These are phyloP conservation scores for Penicillium olsonii DNA, from an alignment of 2,329 filamentous ascomycete genomes.

Conservation along the genomic window DNA sequence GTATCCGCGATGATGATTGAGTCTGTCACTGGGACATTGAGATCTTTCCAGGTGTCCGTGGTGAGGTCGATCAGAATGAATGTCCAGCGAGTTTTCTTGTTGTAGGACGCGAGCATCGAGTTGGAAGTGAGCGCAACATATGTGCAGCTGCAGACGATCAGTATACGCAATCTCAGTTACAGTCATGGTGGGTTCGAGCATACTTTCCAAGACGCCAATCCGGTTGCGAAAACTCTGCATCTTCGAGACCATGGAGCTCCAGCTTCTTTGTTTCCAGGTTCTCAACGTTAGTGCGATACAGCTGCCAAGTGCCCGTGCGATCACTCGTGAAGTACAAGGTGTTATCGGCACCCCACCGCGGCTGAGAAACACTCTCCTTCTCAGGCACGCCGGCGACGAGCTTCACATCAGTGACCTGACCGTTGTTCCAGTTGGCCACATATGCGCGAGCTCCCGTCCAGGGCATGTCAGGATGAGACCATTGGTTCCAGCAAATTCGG, in stretches of 20 bases:
- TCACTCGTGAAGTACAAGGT: conserved; percentile 52
- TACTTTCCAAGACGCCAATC: conserved; percentile 29
- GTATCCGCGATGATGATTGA: conserved; percentile 1
- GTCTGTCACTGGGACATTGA: conserved; percentile 7
- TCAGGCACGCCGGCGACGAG: conserved; percentile 41
- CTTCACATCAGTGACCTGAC: conserved; percentile 22
- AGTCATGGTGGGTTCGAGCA: neutral
- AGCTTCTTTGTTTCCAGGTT: conserved; percentile 31
- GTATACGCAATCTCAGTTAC: neutral
- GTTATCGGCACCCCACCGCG: conserved; percentile 52
- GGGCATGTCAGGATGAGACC: conserved; percentile 55
- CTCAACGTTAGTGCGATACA: conserved; percentile 39
- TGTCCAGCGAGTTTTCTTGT: conserved; percentile 5
- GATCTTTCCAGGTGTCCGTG: conserved; percentile 1
- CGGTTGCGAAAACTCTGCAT: conserved; percentile 31
- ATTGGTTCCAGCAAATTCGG: conserved; percentile 52
- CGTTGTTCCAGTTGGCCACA: conserved; percentile 44
- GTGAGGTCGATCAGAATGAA: conserved; percentile 8
- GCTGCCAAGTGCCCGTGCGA: conserved; percentile 46
- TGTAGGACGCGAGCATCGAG: conserved; percentile 6
- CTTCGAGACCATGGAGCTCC: conserved; percentile 40
- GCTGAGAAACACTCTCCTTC: conserved; percentile 48
- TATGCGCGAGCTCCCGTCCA: conserved; percentile 50
- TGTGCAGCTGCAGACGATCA: conserved; percentile 5
- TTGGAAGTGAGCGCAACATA: conserved; percentile 1